Conservation (phyloP, 2,329 filamentous ascomycete species). For the Aspergillus ruber region DNA sequence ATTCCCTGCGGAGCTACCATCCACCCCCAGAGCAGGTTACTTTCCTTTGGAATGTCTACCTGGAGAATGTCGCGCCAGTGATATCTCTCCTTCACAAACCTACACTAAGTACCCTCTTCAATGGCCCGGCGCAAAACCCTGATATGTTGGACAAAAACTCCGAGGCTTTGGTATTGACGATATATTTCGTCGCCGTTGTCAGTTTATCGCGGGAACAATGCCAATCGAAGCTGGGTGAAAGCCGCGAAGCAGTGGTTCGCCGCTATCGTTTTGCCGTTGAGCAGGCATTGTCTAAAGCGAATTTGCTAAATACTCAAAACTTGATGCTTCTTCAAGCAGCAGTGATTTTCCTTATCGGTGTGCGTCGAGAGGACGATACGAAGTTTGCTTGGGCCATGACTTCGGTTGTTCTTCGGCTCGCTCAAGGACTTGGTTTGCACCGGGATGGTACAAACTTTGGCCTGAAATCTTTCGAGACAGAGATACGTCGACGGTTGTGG, state of each 20-base stretch:
- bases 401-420: constrained; percentile 36
- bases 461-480: constrained; percentile 44
- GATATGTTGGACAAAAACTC: constrained; percentile 46
- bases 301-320: constrained; percentile 58
- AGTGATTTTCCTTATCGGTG: constrained; percentile 53
- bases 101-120: constrained; percentile 45
- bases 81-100: constrained; percentile 56
- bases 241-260: constrained; percentile 43
- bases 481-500: constrained; percentile 49
- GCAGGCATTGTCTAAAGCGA: constrained; percentile 57
- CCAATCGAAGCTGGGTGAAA: constrained; percentile 44
- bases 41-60: constrained; percentile 52
- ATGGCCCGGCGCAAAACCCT: constrained; percentile 45
- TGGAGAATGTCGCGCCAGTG: constrained; percentile 56
- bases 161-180: constrained; percentile 55
- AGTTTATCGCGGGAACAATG: constrained; percentile 38
- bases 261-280: constrained; percentile 59
- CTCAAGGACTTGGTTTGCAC: constrained; percentile 44
- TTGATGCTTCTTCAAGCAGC: constrained; percentile 57
- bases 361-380: constrained; percentile 35
- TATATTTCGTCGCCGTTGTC: constrained; percentile 54
- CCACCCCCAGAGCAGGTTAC: constrained; percentile 46
- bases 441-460: constrained; percentile 46
- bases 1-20: constrained; percentile 52
- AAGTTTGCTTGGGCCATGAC: constrained; percentile 41